A percentile compares a stretch with the other conserved stretches of the same genome.
These are phyloP conservation scores for Metarhizium brunneum DNA, from an alignment of 2,329 filamentous ascomycete species.

Conservation along the genomic window DNA sequence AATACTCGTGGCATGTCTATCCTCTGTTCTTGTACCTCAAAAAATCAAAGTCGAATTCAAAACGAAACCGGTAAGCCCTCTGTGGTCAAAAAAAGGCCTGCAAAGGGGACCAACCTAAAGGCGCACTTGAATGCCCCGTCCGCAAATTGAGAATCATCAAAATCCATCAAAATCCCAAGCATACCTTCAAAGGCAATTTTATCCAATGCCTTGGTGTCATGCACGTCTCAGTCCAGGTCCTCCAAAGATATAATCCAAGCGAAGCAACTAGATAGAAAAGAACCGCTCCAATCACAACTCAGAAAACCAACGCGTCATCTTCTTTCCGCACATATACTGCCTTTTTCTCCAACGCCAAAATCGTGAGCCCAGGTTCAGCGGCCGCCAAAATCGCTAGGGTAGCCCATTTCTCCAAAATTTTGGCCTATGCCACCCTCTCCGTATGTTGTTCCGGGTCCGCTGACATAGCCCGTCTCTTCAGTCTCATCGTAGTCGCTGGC, in stretches of 20 bases:
- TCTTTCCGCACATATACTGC: not conserved
- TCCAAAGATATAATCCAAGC: too few relatives aligned
- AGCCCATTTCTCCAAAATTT: conserved; percentile 42
- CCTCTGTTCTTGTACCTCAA: not conserved
- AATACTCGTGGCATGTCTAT: conserved; percentile 1
- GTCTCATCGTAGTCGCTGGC: conserved; percentile 69
- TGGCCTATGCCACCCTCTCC: conserved; percentile 47
- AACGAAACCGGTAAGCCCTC: not conserved
- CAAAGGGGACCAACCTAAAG: not conserved
- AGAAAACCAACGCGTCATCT: not conserved
- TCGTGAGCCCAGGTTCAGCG: conserved; percentile 16
- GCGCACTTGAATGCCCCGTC: not conserved
- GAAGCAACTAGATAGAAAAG: too few relatives aligned
- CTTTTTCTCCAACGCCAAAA: not conserved
- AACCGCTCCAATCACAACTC: too few relatives aligned
- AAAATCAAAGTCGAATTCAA: conserved; percentile 1
- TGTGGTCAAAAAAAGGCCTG: not conserved
- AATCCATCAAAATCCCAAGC: not conserved
- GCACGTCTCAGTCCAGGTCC: not conserved
- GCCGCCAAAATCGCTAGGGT: conserved; percentile 43
- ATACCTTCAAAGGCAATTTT: not conserved
- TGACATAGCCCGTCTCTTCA: conserved; percentile 61
- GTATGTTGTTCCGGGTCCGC: conserved; percentile 50
- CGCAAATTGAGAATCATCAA: not conserved
- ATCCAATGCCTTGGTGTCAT: not conserved